Base-by-base conservation (phyloP, 164 flowering plant genomes). In the Tetracentron sinense region DNA sequence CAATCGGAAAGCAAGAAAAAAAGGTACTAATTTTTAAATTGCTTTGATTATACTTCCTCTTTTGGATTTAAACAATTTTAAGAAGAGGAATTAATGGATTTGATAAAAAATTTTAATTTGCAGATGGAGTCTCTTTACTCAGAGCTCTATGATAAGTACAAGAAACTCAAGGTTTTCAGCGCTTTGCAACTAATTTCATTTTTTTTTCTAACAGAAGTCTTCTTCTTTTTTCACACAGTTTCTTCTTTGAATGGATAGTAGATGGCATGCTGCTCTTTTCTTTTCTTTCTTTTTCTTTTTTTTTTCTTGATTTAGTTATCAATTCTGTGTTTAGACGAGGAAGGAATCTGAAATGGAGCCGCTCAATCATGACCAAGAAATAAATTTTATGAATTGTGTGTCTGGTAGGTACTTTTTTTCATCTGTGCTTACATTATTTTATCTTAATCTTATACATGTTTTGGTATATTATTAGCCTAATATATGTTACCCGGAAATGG, bases 291-390 rank as follows among this genome's bases (percentile, higher is more conserved):
- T n/a, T n/a, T n/a, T n/a, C n/a, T n/a, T n/a, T 33, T 33, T 33
- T 33, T 33, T 33, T 33, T 4, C 6, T 33, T 4, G 10, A 33
- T 33, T 33, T 10, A 33, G 8, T 33, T 33, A 8, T 33, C 4
- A 33, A 4, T 54, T 28, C 16, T 56, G 19, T 72, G 48, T 52
- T 59, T 31, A 85, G 95, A 64, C 64, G 20, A 72, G 71, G 27
- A 80, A 76, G 57, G 66, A 72, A 17, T 62, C 79, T 17, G 78
- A 75, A 55, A 33, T 79, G 55, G 92, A 86, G 31, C 56, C 77
- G 69, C 48, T 78, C 60, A 82, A 74, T 60, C 73, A 54, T 28
- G 89, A 86, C 6, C 92, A 82, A 72, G 89, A 88, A 73, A 62
- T 28, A 14, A 88, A 82, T 21, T 86, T 88, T 57, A 1, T 74